A percentile compares a stretch with the other conserved stretches of the same genome.
phyloP scores from a whole-genome alignment of 345 rosid species.

The Turritis glabra region DNA sequence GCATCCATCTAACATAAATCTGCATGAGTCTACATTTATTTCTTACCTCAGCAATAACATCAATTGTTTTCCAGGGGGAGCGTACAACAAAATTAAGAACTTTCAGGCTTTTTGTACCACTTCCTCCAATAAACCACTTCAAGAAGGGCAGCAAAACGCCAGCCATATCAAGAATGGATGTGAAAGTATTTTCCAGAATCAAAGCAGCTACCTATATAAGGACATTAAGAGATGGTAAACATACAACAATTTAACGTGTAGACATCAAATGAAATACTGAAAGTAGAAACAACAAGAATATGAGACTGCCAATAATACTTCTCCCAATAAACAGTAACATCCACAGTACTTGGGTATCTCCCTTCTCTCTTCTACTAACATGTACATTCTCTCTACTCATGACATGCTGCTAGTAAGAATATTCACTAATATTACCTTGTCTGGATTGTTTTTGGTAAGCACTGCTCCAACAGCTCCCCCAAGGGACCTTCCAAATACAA shows the following conservation, averaged over 20 bases:
- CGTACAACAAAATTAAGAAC: slow-evolving; percentile 92
- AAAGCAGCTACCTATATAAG: slow-evolving; percentile 64
- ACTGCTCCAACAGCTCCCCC: slow-evolving; percentile 99
- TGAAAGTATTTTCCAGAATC: slow-evolving; percentile 95
- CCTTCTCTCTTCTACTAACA: neutral
- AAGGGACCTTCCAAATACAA: slow-evolving; percentile 96
- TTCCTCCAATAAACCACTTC: slow-evolving; percentile 96
- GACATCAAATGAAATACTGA: neutral
- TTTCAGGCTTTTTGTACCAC: slow-evolving; percentile 72
- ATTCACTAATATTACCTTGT: slow-evolving; percentile 55
- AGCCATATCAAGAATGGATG: slow-evolving; percentile 99
- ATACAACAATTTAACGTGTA: neutral
- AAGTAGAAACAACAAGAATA: slow-evolving; percentile 2
- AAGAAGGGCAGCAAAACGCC: slow-evolving; percentile 90
- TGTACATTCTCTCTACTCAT: neutral
- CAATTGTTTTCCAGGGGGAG: slow-evolving; percentile 97
- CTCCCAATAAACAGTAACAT: neutral
- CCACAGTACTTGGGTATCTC: neutral
- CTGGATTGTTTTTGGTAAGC: slow-evolving; percentile 86
- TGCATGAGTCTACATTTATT: slow-evolving; percentile 5
- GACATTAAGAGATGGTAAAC: slow-evolving; percentile 12
- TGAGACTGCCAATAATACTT: neutral
- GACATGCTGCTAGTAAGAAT: neutral
- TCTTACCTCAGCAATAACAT: slow-evolving; percentile 78
- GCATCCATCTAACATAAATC: neutral